Conservation (phyloP, 2,329 filamentous ascomycete genomes). For the Fusarium sp. region DNA sequence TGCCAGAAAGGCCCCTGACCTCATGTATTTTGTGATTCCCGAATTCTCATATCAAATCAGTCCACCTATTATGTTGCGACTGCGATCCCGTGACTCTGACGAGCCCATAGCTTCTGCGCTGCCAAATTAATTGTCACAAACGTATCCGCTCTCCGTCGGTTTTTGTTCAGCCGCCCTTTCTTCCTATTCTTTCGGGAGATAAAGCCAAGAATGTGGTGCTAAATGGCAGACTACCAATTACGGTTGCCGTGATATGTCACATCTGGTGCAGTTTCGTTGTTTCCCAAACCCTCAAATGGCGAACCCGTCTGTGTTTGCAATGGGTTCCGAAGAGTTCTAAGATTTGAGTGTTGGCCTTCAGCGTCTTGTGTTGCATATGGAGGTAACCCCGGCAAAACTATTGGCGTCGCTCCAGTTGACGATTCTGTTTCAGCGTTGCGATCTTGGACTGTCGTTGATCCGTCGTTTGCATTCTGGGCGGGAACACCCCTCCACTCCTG, state of each 20-base stretch:
- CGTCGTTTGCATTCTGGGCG: conserved; percentile 1
- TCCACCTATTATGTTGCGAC: not conserved
- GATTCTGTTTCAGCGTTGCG: conserved; percentile 2
- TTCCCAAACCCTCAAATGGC: conserved; percentile 5
- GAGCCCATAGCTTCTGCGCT: not conserved
- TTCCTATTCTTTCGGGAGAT: not conserved
- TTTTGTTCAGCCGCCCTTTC: not conserved
- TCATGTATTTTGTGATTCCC: conserved; percentile 23
- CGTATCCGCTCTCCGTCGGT: not conserved
- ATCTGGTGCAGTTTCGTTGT: conserved; percentile 16
- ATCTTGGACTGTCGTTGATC: conserved; percentile 2
- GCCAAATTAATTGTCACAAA: not conserved
- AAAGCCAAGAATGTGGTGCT: not conserved
- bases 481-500: conserved; percentile 9
- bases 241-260: conserved; percentile 22
- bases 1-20: conserved; percentile 15
- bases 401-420: conserved; percentile 15
- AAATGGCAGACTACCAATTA: conserved; percentile 24
- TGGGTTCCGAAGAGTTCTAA: conserved; percentile 22
- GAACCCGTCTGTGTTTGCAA: conserved; percentile 18
- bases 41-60: not conserved
- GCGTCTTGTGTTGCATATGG: conserved; percentile 16
- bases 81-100: conserved; percentile 6
- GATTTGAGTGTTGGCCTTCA: conserved; percentile 2
- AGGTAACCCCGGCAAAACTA: conserved; percentile 28